phyloP scores from a whole-genome alignment of 768 basidiomycete genomes.

The Pleurotus giganteus region DNA sequence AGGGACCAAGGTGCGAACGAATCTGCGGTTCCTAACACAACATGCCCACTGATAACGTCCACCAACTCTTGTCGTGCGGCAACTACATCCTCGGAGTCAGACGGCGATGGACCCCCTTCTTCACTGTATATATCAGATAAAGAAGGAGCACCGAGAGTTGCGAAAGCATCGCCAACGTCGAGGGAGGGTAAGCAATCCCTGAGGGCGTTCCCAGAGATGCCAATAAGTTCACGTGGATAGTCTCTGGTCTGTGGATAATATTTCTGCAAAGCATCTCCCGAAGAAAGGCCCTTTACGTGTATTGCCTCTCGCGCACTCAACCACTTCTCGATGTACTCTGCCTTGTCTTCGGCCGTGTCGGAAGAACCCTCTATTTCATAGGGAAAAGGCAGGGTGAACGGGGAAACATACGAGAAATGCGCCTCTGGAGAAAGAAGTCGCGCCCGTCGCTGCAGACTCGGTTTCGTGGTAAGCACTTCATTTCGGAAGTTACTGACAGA shows the following conservation, averaged over 20 bases:
- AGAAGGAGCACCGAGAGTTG: slow-evolving; percentile 58
- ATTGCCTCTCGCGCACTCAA: slow-evolving; percentile 63
- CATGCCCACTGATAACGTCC: slow-evolving; percentile 79
- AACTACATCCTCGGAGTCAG: slow-evolving; percentile 30
- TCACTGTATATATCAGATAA: slow-evolving; percentile 40
- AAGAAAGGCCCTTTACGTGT: slow-evolving; percentile 21
- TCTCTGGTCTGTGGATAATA: slow-evolving; percentile 50
- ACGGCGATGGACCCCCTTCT: slow-evolving; percentile 29
- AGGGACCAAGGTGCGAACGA: slow-evolving; percentile 81
- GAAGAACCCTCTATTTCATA: slow-evolving; percentile 61
- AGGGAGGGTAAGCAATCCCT: slow-evolving; percentile 80
- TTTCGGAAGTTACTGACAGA: slow-evolving; percentile 50
- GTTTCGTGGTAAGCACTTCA: slow-evolving; percentile 45
- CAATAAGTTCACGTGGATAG: slow-evolving; percentile 61
- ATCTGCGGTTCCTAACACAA: slow-evolving; percentile 43
- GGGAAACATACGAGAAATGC: slow-evolving; percentile 82
- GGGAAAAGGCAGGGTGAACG: slow-evolving; percentile 82
- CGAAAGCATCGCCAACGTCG: slow-evolving; percentile 83
- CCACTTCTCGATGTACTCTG: slow-evolving; percentile 74
- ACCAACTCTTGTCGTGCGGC: slow-evolving; percentile 67
- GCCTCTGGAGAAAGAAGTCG: slow-evolving; percentile 53
- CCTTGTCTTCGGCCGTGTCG: slow-evolving; percentile 50
- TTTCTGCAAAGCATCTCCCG: slow-evolving; percentile 34
- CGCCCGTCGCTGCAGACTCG: slow-evolving; percentile 70
- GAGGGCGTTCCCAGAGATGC: slow-evolving; percentile 64